These are phyloP conservation scores for Penicillium egyptiacum DNA, from an alignment of 495 filamentous ascomycete genomes.

Conservation along the genomic window DNA sequence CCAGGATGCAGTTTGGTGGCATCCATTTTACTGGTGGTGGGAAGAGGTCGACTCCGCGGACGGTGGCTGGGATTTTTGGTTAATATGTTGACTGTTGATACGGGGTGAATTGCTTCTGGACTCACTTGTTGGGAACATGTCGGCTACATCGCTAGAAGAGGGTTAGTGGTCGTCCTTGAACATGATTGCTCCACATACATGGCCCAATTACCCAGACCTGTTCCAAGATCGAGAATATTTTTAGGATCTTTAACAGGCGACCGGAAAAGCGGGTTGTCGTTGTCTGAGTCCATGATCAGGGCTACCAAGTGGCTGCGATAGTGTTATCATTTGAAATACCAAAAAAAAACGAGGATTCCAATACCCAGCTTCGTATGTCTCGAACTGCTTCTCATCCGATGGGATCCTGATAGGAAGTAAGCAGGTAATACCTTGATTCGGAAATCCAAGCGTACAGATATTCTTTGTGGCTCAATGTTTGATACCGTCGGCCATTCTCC, in stretches of 20 bases:
- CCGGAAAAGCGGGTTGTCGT: constrained; percentile 19
- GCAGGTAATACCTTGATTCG: not conserved
- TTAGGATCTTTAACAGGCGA: constrained; percentile 14
- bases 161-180: constrained; percentile 1
- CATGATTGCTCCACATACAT: constrained; percentile 20
- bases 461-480: constrained; percentile 14
- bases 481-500: constrained; percentile 28
- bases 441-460: constrained; percentile 9
- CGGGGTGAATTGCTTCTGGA: not conserved
- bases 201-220: constrained; percentile 30
- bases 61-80: constrained; percentile 16
- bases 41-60: constrained; percentile 25
- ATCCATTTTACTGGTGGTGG: constrained; percentile 29
- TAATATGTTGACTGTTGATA: not conserved
- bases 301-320: constrained; percentile 18
- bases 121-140: constrained; percentile 23
- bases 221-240: constrained; percentile 31
- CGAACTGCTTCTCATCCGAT: constrained; percentile 30
- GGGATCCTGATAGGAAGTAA: constrained; percentile 11
- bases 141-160: constrained; percentile 25
- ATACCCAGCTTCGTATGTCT: constrained; percentile 26
- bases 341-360: not conserved
- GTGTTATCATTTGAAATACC: constrained; percentile 1
- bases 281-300: constrained; percentile 18
- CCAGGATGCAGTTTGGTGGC: constrained; percentile 34